A percentile compares a stretch with the other conserved stretches of the same genome.
Conservation (phyloP, 2,329 filamentous ascomycete species). For the Aspergillus puulaauensis region DNA sequence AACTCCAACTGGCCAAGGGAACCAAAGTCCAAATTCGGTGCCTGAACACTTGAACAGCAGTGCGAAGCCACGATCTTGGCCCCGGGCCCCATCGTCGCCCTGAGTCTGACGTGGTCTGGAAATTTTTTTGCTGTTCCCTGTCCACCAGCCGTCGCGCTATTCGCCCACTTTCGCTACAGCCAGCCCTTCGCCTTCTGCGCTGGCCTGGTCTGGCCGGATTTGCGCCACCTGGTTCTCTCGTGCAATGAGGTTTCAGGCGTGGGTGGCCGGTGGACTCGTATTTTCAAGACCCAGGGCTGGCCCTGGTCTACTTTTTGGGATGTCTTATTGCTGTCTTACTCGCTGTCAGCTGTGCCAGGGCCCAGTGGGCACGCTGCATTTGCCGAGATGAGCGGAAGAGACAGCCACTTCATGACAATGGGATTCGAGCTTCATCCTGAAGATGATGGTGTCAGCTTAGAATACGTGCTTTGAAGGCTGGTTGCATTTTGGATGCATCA, state of each 20-base stretch:
- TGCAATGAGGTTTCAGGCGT: slow-evolving; percentile 5
- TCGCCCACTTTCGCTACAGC: not conserved
- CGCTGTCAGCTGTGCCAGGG: too few species aligned
- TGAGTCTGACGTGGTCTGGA: slow-evolving; percentile 9
- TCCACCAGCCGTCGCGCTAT: not conserved
- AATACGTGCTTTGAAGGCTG: not conserved
- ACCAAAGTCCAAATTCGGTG: slow-evolving; percentile 6
- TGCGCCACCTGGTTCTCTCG: not conserved
- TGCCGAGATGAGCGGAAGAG: too few species aligned
- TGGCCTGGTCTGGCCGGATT: slow-evolving; percentile 3
- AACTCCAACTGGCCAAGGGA: not conserved
- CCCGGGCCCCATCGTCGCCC: not conserved
- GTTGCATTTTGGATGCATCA: not conserved
- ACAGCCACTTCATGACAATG: too few species aligned
- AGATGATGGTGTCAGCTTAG: not conserved
- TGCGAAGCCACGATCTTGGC: not conserved
- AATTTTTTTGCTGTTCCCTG: not conserved
- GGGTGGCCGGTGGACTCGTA: not conserved
- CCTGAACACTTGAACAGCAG: not conserved
- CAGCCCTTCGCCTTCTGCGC: not conserved
- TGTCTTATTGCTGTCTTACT: not conserved
- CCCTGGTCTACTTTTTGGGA: not conserved
- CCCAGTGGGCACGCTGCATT: not conserved
- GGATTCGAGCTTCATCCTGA: too few species aligned
- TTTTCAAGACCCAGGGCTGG: not conserved